Conservation (phyloP, 352 stramenopile species). For the Phytophthora pini region DNA sequence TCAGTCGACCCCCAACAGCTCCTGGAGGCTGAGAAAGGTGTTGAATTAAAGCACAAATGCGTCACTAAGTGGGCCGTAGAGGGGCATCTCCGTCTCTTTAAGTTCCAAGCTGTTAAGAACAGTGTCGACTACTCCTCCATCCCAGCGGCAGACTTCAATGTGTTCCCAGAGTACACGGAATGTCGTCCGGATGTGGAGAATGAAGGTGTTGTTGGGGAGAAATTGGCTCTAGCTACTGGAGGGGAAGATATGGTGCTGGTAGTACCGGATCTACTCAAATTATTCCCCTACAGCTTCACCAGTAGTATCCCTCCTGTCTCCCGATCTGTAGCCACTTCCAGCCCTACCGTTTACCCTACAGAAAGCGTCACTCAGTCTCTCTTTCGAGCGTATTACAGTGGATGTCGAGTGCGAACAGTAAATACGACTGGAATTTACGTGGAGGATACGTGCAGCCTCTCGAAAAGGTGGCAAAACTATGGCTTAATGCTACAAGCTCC, state of each 20-base stretch:
- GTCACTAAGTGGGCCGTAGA: conserved; percentile 33
- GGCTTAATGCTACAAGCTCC: conserved; percentile 38
- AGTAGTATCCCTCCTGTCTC: conserved; percentile 30
- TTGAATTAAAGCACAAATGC: conserved; percentile 24
- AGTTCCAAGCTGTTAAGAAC: conserved; percentile 37
- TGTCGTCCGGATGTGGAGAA: conserved; percentile 26
- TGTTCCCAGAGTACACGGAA: conserved; percentile 39
- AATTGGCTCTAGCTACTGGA: conserved; percentile 28
- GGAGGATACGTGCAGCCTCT: conserved; percentile 21
- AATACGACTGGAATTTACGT: conserved; percentile 36
- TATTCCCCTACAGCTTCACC: conserved; percentile 33
- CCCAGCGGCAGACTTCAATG: conserved; percentile 33
- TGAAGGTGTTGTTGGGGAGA: conserved; percentile 20
- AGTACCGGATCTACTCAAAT: conserved; percentile 32
- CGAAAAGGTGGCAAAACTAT: conserved; percentile 34
- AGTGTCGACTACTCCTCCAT: conserved; percentile 38
- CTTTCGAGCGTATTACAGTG: conserved; percentile 34
- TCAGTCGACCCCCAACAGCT: conserved; percentile 20
- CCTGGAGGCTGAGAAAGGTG: conserved; percentile 20
- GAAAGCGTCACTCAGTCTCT: conserved; percentile 33
- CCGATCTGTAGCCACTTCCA: conserved; percentile 15
- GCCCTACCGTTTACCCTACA: conserved; percentile 23
- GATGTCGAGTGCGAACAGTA: conserved; percentile 23
- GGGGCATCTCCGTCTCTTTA: conserved; percentile 27
- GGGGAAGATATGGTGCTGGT: conserved; percentile 25